Evolutionary conservation across 345 rosid genomes (phyloP).

Genomic region (Brassica nigra): DNA sequence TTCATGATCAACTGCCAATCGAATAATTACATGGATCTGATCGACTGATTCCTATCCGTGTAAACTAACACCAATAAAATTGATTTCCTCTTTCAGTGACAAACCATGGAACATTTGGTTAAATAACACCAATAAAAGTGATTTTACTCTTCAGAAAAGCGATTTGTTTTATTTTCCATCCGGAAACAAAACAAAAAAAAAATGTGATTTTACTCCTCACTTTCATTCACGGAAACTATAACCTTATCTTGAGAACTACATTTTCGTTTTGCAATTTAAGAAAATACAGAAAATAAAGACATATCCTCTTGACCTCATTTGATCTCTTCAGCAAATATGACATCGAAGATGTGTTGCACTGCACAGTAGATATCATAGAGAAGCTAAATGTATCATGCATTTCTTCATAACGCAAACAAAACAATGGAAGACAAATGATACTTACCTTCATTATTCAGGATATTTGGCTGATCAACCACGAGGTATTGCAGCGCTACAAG

Average conservation of each 20-base stretch:
- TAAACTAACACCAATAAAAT: neutral
- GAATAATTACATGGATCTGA: neutral
- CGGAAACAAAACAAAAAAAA: neutral
- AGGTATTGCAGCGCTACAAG: conserved; percentile 63
- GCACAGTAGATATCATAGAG: conserved; percentile 34
- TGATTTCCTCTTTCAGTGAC: neutral
- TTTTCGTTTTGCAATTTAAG: neutral
- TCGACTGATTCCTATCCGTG: neutral
- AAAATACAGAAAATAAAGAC: neutral
- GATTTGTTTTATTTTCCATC: neutral
- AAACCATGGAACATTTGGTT: neutral
- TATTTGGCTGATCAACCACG: conserved; percentile 81
- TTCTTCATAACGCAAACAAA: neutral
- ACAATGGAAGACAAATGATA: neutral
- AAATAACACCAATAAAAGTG: neutral
- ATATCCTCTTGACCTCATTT: conserved; percentile 13
- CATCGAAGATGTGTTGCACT: conserved; percentile 62
- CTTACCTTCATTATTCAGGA: conserved; percentile 72
- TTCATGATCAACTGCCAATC: neutral
- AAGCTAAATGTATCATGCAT: neutral
- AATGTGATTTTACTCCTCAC: neutral
- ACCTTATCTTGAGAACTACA: neutral
- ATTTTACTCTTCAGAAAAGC: neutral
- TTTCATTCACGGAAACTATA: neutral
- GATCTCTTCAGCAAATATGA: conserved; percentile 64